phyloP scores from a whole-genome alignment of 768 basidiomycete species.

The Artomyces pyxidatus region DNA sequence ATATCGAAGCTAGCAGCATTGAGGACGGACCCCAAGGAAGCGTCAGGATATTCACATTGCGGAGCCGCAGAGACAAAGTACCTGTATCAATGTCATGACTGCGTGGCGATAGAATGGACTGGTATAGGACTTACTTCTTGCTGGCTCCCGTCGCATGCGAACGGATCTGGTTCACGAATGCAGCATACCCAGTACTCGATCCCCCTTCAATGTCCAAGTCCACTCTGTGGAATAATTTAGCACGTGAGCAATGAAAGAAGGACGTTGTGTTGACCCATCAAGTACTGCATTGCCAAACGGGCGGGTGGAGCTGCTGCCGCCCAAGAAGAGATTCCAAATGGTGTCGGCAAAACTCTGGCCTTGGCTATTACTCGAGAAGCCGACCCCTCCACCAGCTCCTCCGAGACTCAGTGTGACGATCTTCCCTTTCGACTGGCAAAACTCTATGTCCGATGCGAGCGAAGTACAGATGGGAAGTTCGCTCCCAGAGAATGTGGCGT shows the following conservation, averaged over 20 bases:
- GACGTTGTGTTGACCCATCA: slow-evolving; percentile 29
- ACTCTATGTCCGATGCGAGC: slow-evolving; percentile 34
- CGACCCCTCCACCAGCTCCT: slow-evolving; percentile 33
- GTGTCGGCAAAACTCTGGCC: slow-evolving; percentile 28
- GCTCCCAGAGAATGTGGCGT: slow-evolving; percentile 34
- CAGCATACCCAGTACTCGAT: slow-evolving; percentile 24
- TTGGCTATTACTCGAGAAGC: slow-evolving; percentile 30
- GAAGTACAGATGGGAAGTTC: slow-evolving; percentile 31
- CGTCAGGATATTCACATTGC: slow-evolving; percentile 32
- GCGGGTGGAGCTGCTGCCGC: slow-evolving; percentile 34
- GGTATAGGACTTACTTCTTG: slow-evolving; percentile 24
- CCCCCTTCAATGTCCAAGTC: slow-evolving; percentile 34
- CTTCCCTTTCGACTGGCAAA: slow-evolving; percentile 39
- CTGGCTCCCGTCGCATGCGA: slow-evolving; percentile 25
- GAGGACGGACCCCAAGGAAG: slow-evolving; percentile 26
- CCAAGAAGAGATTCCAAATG: slow-evolving; percentile 40
- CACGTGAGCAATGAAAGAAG: neutral
- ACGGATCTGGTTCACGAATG: slow-evolving; percentile 29
- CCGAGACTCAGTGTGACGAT: slow-evolving; percentile 39
- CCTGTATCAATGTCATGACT: slow-evolving; percentile 14
- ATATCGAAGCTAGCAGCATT: slow-evolving; percentile 31
- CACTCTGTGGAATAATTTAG: slow-evolving; percentile 17
- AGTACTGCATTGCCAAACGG: slow-evolving; percentile 40
- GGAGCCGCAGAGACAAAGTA: slow-evolving; percentile 31
- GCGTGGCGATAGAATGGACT: neutral